Base-by-base conservation (phyloP, 2,329 filamentous ascomycete genomes). In the Dryadomyces sulphureus region DNA sequence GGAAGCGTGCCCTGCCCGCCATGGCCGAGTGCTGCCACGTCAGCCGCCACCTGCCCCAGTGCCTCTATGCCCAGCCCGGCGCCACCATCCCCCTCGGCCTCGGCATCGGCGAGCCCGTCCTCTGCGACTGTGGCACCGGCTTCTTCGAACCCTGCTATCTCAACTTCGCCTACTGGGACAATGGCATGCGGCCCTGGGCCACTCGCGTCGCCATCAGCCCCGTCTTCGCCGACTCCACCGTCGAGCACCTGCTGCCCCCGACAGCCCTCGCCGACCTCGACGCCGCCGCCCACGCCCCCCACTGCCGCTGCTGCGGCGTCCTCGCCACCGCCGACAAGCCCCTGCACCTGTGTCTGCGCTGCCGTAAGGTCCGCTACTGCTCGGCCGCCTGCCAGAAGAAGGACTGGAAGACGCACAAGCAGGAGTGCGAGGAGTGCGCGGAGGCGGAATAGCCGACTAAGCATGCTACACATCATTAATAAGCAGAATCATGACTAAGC, bases 191-290 rank as follows among this genome's bases (percentile, higher is more conserved):
- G 9, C 57, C 61, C 45, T 59, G 66, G 42, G 65, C 70, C 24
- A 73, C 77, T 24, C 67, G 78, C 6, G 61, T 76, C 6, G 74
- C 73, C 5, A 73, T 81, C 52, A 79, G 75, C 46, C 73, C 73
- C 0, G 59, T 62, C 0, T 81, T 67, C 54, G 59, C 69, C 8
- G 61, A 63, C 20, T 62, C 63, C 0, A 60, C 64, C 9, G 63
- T 68, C 1, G 69, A 72, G 52, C 57, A 32, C 4, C 27, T 12
- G 27, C 27, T 32, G 27, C 27, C 27, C 11, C 7, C 27, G 4
- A 4, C 16, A 4, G 11, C 27, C 6, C 9, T 32, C 70, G 67
- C 35, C 16, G 49, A 60, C 41, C 53, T 51, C 1, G 54, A 61
- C 35, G 57, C 51, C 0, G 52, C 55, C 24, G 54, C 54, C 1